A percentile compares a stretch with the other conserved stretches of the same genome.
These are phyloP conservation scores for Trichosporon ovoides DNA, from an alignment of 1,284 basidiomycete species.

Conservation along the genomic window DNA sequence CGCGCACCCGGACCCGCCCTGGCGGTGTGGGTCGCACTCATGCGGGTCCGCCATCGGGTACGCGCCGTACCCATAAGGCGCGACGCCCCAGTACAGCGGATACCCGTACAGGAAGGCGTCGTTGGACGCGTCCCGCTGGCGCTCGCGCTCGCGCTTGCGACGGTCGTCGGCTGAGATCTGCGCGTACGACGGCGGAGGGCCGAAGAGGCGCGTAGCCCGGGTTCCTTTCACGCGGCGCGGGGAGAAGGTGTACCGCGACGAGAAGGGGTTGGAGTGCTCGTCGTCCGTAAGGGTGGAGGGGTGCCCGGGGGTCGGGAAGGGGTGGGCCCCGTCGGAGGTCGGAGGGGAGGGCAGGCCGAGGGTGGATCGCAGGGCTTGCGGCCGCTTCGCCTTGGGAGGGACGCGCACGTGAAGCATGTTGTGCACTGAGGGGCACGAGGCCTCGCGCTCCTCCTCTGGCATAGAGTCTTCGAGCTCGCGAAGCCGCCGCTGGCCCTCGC, in stretches of 20 bases:
- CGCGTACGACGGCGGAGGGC: neutral
- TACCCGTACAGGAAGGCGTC: neutral
- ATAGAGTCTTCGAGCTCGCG: neutral
- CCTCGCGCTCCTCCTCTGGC: slow-evolving; percentile 10
- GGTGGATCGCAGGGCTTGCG: neutral
- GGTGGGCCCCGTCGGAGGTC: no score
- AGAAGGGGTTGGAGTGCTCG: slow-evolving; percentile 15
- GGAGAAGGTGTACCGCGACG: slow-evolving; percentile 9
- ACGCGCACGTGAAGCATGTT: slow-evolving; percentile 11
- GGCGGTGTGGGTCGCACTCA: neutral
- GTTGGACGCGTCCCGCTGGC: neutral
- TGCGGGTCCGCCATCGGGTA: neutral
- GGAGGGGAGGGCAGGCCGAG: no score
- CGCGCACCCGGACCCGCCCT: neutral
- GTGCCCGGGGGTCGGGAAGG: no score
- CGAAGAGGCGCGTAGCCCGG: neutral
- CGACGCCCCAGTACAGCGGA: slow-evolving; percentile 19
- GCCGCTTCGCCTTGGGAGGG: neutral
- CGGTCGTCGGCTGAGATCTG: no score
- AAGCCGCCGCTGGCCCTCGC: neutral
- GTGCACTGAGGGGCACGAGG: slow-evolving; percentile 17
- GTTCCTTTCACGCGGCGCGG: slow-evolving; percentile 10
- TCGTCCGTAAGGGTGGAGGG: no score
- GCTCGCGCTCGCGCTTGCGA: neutral
- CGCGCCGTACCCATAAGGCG: slow-evolving; percentile 5